Evolutionary conservation across 169 alveolate genomes (phyloP).

Genomic region (Prorocentrum cordatum): DNA sequence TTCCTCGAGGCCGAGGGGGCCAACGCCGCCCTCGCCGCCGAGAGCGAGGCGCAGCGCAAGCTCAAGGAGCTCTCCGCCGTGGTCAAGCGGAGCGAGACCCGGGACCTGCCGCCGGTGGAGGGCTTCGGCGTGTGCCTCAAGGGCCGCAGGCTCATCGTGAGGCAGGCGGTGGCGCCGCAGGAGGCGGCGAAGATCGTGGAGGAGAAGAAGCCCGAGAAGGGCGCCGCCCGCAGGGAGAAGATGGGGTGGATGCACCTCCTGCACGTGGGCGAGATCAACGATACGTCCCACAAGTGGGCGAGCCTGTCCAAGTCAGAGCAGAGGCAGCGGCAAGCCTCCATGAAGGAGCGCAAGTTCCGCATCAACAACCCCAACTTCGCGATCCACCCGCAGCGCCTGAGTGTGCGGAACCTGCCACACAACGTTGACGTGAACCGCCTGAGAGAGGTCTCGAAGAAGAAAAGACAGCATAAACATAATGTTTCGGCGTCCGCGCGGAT

Average conservation of each 20-base stretch:
- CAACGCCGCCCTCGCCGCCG: slow-evolving; percentile 15
- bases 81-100: slow-evolving; percentile 22
- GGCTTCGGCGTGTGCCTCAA: slow-evolving; percentile 32
- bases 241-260: slow-evolving; percentile 17
- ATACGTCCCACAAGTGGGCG: slow-evolving; percentile 1
- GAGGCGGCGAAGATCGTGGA: slow-evolving; percentile 20
- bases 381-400: slow-evolving; percentile 36
- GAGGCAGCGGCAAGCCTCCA: slow-evolving; percentile 12
- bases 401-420: slow-evolving; percentile 41
- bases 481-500: neutral
- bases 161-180: slow-evolving; percentile 6
- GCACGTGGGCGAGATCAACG: neutral
- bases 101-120: slow-evolving; percentile 41
- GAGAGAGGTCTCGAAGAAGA: slow-evolving; percentile 5
- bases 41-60: slow-evolving; percentile 6
- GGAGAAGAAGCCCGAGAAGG: slow-evolving; percentile 22
- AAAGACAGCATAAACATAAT: neutral
- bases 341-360: slow-evolving; percentile 37
- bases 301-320: slow-evolving; percentile 30
- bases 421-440: slow-evolving; percentile 29
- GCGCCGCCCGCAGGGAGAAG: neutral
- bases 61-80: slow-evolving; percentile 48
- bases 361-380: slow-evolving; percentile 28
- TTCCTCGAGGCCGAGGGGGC: slow-evolving; percentile 1
- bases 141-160: slow-evolving; percentile 34